Base-by-base conservation (phyloP, 2,329 filamentous ascomycete species). In the Colletotrichum sp. region DNA sequence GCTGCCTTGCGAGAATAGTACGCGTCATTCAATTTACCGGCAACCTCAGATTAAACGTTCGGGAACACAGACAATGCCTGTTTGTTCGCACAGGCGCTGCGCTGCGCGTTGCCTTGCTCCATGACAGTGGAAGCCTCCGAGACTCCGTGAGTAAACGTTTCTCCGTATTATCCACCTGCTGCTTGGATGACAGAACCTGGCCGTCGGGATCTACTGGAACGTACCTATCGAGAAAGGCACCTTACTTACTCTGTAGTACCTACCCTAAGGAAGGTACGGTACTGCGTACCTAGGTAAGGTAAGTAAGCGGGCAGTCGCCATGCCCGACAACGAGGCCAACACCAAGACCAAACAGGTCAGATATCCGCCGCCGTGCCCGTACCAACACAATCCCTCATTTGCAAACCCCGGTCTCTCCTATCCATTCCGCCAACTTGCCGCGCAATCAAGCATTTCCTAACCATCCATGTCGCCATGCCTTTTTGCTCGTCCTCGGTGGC, bases 331-430 rank as follows among this genome's bases (percentile, higher is more conserved):
- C 39, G 65, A 60, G 24, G 26, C 57, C 55, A 44, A 44, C 34
- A 71, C 72, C 60, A 75, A 52, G 72, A 75, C 72, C 16, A 72
- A 75, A 75, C 39, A 67, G 72, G 72, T 67, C 68, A 67, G 68
- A 72, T 72, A 75, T 75, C 72, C 72, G 72, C 62, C 62, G 36
- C 44, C 21, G 55, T 52, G 52, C 36, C 72, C 52, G 18, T 44
- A 59, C 52, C 71, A 62, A 49, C 28, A 36, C 70, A 18, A 21
- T 39, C 5, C 10, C 30, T 55, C 55, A 55, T 66, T 72, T 52
- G 28, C 52, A 12, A 28, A 62, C 21, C 52, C 72, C 39, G 55
- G 52, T 24, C 39, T 64, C 65, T 70, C 15, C 36, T 28, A 26
- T 68, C 39, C 34, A 70, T 66, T 24, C 28, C 55, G 24, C 68